Evolutionary conservation across 495 filamentous ascomycete species (phyloP).

Genomic region (Clohesyomyces aquaticus): DNA sequence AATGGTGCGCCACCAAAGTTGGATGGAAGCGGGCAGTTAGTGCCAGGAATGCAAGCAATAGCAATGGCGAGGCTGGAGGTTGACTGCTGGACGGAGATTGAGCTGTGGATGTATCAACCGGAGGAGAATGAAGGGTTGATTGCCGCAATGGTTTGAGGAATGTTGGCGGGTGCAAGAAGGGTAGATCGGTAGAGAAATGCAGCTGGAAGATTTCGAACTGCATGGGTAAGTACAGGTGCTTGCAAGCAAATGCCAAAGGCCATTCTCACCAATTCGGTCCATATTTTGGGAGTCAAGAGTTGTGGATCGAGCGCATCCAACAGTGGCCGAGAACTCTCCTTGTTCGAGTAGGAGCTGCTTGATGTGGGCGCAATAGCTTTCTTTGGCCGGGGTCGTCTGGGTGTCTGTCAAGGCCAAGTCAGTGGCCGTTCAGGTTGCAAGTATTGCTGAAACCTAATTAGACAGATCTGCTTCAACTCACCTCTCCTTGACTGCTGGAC

Average conservation of each 20-base stretch:
- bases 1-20: conserved; percentile 64
- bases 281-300: conserved; percentile 55
- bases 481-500: conserved; percentile 52
- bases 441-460: too few species aligned
- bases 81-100: not conserved
- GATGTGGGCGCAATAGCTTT: not conserved
- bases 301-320: conserved; percentile 28
- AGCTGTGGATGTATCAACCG: conserved; percentile 39
- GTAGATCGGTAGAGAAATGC: conserved; percentile 79
- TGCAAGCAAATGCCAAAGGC: not conserved
- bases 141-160: conserved; percentile 65
- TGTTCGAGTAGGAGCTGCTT: not conserved
- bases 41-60: conserved; percentile 76
- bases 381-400: not conserved
- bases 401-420: not conserved
- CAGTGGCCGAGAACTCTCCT: conserved; percentile 27
- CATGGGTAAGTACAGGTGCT: conserved; percentile 30
- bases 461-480: not conserved
- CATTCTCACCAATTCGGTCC: conserved; percentile 48
- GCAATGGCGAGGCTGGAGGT: conserved; percentile 50
- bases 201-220: conserved; percentile 80
- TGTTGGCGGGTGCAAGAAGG: conserved; percentile 79
- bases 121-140: conserved; percentile 47
- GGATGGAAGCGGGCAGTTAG: conserved; percentile 79
- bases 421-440: too few species aligned